Evolutionary conservation across 805 yeast species (phyloP).

Genomic region (Candida sonorensis): DNA sequence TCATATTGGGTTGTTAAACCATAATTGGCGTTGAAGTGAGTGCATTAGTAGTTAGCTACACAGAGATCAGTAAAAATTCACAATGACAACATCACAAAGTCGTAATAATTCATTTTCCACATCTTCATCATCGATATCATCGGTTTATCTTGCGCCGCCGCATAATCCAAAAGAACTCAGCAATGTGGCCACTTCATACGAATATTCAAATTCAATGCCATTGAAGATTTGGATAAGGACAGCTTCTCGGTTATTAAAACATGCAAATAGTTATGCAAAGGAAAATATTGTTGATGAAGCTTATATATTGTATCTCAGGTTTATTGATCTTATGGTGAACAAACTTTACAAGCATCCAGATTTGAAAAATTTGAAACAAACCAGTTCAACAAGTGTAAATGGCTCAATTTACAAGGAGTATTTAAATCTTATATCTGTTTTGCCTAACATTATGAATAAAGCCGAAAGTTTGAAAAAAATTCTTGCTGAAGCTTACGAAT

Average conservation of each 20-base stretch:
- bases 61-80: too few species aligned
- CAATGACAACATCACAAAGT: too few species aligned
- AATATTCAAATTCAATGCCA: conserved; percentile 44
- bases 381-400: too few species aligned
- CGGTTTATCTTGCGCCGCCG: conserved; percentile 11
- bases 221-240: conserved; percentile 50
- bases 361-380: conserved; percentile 22
- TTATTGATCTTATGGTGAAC: conserved; percentile 49
- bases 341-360: conserved; percentile 41
- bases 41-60: too few species aligned
- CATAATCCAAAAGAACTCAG: conserved; percentile 31
- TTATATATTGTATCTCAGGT: conserved; percentile 49
- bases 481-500: conserved; percentile 20
- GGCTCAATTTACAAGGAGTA: conserved; percentile 23
- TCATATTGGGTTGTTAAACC: too few species aligned
- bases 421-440: conserved; percentile 11
- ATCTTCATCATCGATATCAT: conserved; percentile 10
- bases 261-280: conserved; percentile 37
- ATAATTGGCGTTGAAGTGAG: too few species aligned
- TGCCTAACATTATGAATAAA: conserved; percentile 25
- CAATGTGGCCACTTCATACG: conserved; percentile 45
- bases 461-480: conserved; percentile 23
- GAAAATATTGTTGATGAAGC: conserved; percentile 42
- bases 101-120: conserved; percentile 12
- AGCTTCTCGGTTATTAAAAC: conserved; percentile 39